Evolutionary conservation across 2,329 filamentous ascomycete genomes (phyloP).

Genomic region (Monilinia fructigena): DNA sequence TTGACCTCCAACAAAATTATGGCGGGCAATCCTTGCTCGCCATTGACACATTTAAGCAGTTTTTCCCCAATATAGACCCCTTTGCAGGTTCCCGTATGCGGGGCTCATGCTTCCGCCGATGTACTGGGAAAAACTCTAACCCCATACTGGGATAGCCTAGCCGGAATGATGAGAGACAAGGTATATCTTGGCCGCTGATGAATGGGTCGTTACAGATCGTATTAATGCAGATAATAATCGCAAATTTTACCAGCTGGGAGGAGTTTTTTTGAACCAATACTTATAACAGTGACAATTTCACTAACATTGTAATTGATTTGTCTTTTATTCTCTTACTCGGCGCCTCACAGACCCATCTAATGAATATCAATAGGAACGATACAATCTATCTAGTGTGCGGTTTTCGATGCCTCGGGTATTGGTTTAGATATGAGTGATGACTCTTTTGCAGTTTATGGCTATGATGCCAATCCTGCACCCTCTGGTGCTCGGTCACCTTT

Average conservation of each 20-base stretch:
- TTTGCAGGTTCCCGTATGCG: constrained; percentile 32
- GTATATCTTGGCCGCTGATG: constrained; percentile 27
- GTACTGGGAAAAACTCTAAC: constrained; percentile 30
- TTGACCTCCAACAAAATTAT: constrained; percentile 57
- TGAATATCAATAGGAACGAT: constrained; percentile 29
- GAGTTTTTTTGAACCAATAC: constrained; percentile 29
- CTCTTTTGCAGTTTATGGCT: constrained; percentile 38
- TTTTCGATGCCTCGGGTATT: constrained; percentile 32
- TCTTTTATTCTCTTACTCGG: not conserved
- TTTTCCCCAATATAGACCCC: constrained; percentile 38
- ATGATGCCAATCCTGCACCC: constrained; percentile 31
- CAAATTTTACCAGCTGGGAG: constrained; percentile 32
- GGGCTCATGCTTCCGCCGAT: constrained; percentile 32
- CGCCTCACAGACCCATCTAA: not conserved
- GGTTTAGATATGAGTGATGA: constrained; percentile 26
- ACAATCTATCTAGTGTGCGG: constrained; percentile 29
- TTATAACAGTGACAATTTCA: constrained; percentile 32
- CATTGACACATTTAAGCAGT: constrained; percentile 49
- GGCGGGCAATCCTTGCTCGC: constrained; percentile 63
- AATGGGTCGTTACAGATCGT: constrained; percentile 31
- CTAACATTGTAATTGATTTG: constrained; percentile 26
- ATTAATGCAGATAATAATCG: constrained; percentile 29
- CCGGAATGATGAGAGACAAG: constrained; percentile 26
- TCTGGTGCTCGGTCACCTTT: constrained; percentile 39
- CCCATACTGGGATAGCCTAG: constrained; percentile 30